phyloP scores from a whole-genome alignment of 805 yeast species.

The Torulaspora gathmanii region DNA sequence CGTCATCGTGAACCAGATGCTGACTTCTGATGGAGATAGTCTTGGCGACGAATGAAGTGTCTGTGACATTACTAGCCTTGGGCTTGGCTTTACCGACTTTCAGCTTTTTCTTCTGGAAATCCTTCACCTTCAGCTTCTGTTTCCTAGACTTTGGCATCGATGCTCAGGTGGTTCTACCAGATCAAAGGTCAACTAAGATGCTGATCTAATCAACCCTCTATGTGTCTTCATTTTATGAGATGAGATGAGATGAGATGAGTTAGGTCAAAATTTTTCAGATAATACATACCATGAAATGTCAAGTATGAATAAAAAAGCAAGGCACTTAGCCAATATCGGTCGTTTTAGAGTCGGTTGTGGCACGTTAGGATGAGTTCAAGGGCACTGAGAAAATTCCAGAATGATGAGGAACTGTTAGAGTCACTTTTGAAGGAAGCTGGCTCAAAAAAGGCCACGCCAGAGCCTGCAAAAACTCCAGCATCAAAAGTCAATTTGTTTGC shows the following conservation, averaged over 20 bases:
- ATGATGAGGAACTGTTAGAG: slow-evolving; percentile 29
- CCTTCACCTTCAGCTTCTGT: slow-evolving; percentile 42
- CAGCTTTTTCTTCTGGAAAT: slow-evolving; percentile 60
- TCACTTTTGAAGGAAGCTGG: slow-evolving; percentile 18
- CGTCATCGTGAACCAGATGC: slow-evolving; percentile 35
- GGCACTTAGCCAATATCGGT: not conserved
- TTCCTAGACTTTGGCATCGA: slow-evolving; percentile 35
- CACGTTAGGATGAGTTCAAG: slow-evolving; percentile 34
- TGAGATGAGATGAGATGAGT: slow-evolving; percentile 20
- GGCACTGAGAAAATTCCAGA: slow-evolving; percentile 35
- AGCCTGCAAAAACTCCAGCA: not conserved
- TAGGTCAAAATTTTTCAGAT: slow-evolving; percentile 8
- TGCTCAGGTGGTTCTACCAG: not conserved
- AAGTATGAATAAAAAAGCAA: not conserved
- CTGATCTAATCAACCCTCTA: not conserved
- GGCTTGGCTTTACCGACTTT: slow-evolving; percentile 81
- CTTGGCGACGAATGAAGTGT: slow-evolving; percentile 77
- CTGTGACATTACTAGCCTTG: slow-evolving; percentile 71
- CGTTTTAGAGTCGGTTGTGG: not conserved
- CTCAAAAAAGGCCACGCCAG: slow-evolving; percentile 3
- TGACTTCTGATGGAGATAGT: slow-evolving; percentile 34
- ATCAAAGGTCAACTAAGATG: not conserved
- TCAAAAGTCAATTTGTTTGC: slow-evolving; percentile 26
- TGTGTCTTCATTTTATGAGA: not conserved
- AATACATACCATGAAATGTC: not conserved